Conservation (phyloP, 352 stramenopile genomes). For the Phytopythium chamaehyphon region DNA sequence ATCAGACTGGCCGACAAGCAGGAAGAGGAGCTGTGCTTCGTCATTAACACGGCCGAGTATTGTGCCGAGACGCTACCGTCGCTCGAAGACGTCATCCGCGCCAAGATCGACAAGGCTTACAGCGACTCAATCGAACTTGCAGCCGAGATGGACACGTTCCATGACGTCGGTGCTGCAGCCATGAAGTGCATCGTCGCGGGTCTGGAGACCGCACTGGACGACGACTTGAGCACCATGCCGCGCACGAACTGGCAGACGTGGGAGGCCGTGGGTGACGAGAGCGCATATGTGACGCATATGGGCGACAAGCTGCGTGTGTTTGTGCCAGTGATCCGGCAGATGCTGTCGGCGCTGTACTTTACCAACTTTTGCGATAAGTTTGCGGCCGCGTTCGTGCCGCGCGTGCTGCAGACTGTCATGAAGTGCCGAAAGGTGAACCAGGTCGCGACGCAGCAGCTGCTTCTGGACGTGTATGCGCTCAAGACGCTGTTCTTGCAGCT, state of each 20-base stretch:
- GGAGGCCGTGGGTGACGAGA: conserved; percentile 95
- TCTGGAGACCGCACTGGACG: conserved; percentile 89
- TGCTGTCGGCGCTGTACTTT: conserved; percentile 93
- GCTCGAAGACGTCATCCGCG: conserved; percentile 94
- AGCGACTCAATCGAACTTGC: conserved; percentile 92
- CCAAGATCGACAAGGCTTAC: conserved; percentile 94
- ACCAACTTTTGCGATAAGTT: conserved; percentile 99
- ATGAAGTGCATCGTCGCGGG: conserved; percentile 95
- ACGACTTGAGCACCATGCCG: conserved; percentile 87
- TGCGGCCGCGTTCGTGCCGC: conserved; percentile 87
- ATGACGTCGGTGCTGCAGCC: conserved; percentile 92
- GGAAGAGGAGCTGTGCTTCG: conserved; percentile 95
- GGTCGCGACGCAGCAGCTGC: conserved; percentile 96
- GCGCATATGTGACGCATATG: conserved; percentile 92
- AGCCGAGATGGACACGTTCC: conserved; percentile 93
- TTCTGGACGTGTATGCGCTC: conserved; percentile 98
- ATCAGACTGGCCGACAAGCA: conserved; percentile 85
- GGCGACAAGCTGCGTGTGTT: conserved; percentile 91
- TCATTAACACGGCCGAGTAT: conserved; percentile 99
- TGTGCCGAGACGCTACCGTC: conserved; percentile 96
- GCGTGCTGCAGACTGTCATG: conserved; percentile 86
- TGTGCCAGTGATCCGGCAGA: conserved; percentile 86
- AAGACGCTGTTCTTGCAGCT: conserved; percentile 97
- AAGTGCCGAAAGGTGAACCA: conserved; percentile 94
- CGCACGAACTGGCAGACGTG: conserved; percentile 93